Evolutionary conservation across 2,329 filamentous ascomycete species (phyloP), one percentile per base, ranked within the genome.

Genomic region (Sordariomycetes sp.): DNA sequence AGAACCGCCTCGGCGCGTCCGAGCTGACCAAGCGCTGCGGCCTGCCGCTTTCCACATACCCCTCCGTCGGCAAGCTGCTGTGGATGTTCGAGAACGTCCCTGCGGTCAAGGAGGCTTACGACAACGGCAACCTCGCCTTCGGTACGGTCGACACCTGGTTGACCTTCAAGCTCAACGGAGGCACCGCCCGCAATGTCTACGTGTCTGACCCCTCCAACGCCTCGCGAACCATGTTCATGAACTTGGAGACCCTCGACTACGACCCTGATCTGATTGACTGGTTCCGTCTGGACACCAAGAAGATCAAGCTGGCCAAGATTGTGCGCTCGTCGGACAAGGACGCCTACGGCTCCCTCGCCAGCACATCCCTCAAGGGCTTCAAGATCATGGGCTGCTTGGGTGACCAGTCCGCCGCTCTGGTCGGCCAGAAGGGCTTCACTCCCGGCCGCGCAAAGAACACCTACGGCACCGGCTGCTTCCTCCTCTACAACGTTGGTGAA

Each of bases 161-260:
- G 40, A 65, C 86, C 20, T 90, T 82, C 61, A 83, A 85, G 55
- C 68, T 90, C 32, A 83, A 88, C 47, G 84, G 83, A 38, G 79
- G 79, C 14, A 68, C 64, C 25, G 70, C 72, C 38, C 73, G 68
- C 36, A 72, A 79, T 36, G 55, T 84, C 34, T 75, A 81, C 51
- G 82, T 90, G 38, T 86, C 84, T 2, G 85, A 92, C 48, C 73
- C 80, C 6, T 82, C 82, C 38, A 92, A 92, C 53, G 84, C 85
- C n/a, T 86, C 81, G 4, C 68, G 84, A 44, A 94, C 87, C 40
- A 93, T 94, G 86, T 92, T 94, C 58, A 88, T 94, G 81, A 86
- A 94, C 59, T 68, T 94, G 35, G 71, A 78, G 46, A 88, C 79
- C 9, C 68, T 86, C 39, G 58, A 87, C 47, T 94, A 94, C 58